phyloP scores from a whole-genome alignment of 2,329 filamentous ascomycete genomes.

The Colletotrichum trifolii region DNA sequence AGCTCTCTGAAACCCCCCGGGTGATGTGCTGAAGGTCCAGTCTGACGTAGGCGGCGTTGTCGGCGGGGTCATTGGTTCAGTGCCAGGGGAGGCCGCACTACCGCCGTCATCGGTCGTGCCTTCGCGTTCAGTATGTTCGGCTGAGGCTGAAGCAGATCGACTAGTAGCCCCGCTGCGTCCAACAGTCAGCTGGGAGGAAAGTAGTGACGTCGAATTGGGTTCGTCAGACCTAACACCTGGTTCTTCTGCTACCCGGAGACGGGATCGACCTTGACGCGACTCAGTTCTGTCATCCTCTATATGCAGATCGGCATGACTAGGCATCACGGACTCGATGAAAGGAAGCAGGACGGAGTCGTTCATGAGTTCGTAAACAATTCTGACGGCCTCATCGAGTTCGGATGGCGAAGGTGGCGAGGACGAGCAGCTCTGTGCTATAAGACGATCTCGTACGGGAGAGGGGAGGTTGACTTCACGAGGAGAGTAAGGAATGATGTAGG shows the following conservation, averaged over 20 bases:
- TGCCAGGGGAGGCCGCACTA: conserved; percentile 65
- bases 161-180: conserved; percentile 49
- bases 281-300: conserved; percentile 51
- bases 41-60: conserved; percentile 76
- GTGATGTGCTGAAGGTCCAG: conserved; percentile 62
- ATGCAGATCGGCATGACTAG: conserved; percentile 48
- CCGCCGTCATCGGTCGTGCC: conserved; percentile 74
- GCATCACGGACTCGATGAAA: conserved; percentile 79
- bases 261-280: conserved; percentile 51
- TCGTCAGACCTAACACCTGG: conserved; percentile 48
- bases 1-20: conserved; percentile 64
- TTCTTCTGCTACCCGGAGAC: conserved; percentile 52
- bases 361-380: conserved; percentile 95
- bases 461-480: conserved; percentile 92
- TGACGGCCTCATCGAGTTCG: conserved; percentile 82
- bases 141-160: conserved; percentile 57
- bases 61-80: conserved; percentile 79
- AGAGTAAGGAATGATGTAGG: conserved; percentile 88
- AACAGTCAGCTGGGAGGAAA: conserved; percentile 55
- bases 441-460: conserved; percentile 82
- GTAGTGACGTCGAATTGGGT: conserved; percentile 57
- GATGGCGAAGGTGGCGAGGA: conserved; percentile 76
- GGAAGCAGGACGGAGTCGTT: conserved; percentile 95
- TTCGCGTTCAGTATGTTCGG: conserved; percentile 60
- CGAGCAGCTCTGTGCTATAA: conserved; percentile 73